phyloP scores from a whole-genome alignment of 164 flowering plant genomes.

The Tetracentron sinense region DNA sequence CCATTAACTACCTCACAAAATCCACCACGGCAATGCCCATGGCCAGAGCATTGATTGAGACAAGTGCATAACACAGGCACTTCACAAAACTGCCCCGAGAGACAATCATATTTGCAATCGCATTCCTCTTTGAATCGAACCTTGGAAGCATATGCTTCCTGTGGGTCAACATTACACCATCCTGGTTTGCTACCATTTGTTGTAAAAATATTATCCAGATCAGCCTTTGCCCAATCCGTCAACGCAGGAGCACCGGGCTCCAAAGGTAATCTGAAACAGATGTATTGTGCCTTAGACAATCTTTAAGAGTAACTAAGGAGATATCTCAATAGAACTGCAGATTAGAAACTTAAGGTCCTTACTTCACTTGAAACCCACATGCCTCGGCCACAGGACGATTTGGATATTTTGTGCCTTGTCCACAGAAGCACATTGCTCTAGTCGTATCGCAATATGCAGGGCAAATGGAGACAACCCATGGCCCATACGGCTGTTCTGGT shows the following conservation, averaged over 20 bases:
- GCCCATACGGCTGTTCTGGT: slow-evolving; percentile 72
- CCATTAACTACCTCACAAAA: slow-evolving; percentile 69
- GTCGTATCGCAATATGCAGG: slow-evolving; percentile 84
- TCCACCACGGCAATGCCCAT: slow-evolving; percentile 94
- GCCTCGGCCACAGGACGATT: slow-evolving; percentile 92
- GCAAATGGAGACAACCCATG: slow-evolving; percentile 93
- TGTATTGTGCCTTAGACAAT: slow-evolving; percentile 7
- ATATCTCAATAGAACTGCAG: slow-evolving; percentile 3
- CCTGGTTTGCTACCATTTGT: slow-evolving; percentile 70
- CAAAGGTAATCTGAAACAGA: slow-evolving; percentile 53
- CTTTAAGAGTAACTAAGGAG: not conserved
- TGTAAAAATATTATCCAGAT: slow-evolving; percentile 63
- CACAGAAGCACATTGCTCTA: slow-evolving; percentile 97
- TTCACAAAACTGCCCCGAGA: slow-evolving; percentile 82
- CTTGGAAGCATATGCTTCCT: slow-evolving; percentile 63
- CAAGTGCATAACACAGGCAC: slow-evolving; percentile 64
- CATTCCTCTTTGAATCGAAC: slow-evolving; percentile 75
- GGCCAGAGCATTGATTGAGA: slow-evolving; percentile 87
- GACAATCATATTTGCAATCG: slow-evolving; percentile 93
- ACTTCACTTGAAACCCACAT: slow-evolving; percentile 84
- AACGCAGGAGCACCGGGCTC: slow-evolving; percentile 50
- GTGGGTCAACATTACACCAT: slow-evolving; percentile 97
- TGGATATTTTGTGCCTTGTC: slow-evolving; percentile 93
- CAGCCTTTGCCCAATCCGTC: slow-evolving; percentile 74
- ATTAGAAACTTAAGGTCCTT: slow-evolving; percentile 25